phyloP scores from a whole-genome alignment of 306 rosid genomes.

The Quercus rubra region DNA sequence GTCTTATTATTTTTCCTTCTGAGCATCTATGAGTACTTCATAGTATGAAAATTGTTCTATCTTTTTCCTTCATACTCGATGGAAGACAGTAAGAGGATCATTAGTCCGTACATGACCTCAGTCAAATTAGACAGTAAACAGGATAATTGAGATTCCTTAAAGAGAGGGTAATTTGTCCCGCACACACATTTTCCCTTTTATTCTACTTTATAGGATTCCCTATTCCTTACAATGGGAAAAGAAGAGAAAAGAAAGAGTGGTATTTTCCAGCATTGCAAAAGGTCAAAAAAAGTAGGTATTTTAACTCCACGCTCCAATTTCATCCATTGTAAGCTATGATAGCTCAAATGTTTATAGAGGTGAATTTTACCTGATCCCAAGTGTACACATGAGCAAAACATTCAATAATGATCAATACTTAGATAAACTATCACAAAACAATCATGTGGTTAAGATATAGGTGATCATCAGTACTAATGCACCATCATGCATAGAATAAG shows the following conservation, averaged over 20 bases:
- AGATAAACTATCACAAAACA: neutral
- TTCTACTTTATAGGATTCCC: constrained; percentile 46
- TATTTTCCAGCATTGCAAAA: constrained; percentile 26
- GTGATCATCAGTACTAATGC: neutral
- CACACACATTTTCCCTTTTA: neutral
- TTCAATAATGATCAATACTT: neutral
- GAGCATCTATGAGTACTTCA: neutral
- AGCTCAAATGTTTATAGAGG: too few species aligned
- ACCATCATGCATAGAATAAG: constrained; percentile 11
- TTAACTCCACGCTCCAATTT: neutral
- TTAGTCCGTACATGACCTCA: neutral
- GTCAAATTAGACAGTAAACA: neutral
- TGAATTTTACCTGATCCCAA: neutral
- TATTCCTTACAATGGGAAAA: constrained; percentile 28
- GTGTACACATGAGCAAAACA: neutral
- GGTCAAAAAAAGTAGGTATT: constrained; percentile 41
- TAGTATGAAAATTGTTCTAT: neutral
- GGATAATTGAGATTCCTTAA: constrained; percentile 15
- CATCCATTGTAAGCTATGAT: neutral
- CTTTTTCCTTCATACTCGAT: neutral
- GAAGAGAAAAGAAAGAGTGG: constrained; percentile 1
- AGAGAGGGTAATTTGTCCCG: constrained; percentile 19
- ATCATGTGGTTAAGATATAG: neutral
- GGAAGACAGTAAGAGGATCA: neutral
- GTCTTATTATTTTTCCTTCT: neutral